Evolutionary conservation across 192 early-diverging fungal species (phyloP).

Genomic region (Linnemannia zychae): DNA sequence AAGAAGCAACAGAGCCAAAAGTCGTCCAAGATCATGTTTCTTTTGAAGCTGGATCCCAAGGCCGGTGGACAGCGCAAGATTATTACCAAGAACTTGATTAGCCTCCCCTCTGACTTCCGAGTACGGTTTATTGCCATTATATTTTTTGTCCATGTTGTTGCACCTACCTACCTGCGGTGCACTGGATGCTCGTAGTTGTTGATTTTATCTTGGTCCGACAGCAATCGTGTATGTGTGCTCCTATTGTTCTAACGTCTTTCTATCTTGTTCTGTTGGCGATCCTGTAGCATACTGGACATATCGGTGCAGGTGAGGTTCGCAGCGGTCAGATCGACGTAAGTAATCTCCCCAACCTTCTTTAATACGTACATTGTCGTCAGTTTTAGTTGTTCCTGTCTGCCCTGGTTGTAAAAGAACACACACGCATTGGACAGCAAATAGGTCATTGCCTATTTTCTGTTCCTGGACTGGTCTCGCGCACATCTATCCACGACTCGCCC

Average conservation of each 20-base stretch:
- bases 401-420: slow-evolving; percentile 5
- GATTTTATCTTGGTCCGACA: not conserved
- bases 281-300: slow-evolving; percentile 56
- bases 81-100: slow-evolving; percentile 50
- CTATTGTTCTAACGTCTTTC: slow-evolving; percentile 3
- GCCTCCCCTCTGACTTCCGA: slow-evolving; percentile 52
- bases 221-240: not conserved
- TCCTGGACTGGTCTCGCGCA: not conserved
- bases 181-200: not conserved
- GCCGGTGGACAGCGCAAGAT: slow-evolving; percentile 30
- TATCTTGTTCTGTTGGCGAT: not conserved
- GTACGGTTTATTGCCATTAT: slow-evolving; percentile 14
- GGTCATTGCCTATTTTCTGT: slow-evolving; percentile 4
- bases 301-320: slow-evolving; percentile 59
- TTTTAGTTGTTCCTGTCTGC: slow-evolving; percentile 13
- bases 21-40: slow-evolving; percentile 40
- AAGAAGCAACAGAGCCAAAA: not conserved
- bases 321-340: slow-evolving; percentile 57
- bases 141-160: no score
- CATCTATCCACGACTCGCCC: not conserved
- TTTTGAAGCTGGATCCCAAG: slow-evolving; percentile 52
- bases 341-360: not conserved
- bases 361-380: not conserved
- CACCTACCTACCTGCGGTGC: not conserved
- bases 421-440: not conserved